These are phyloP conservation scores for Colletotrichum coccodes DNA, from an alignment of 2,329 filamentous ascomycete genomes.

Conservation along the genomic window DNA sequence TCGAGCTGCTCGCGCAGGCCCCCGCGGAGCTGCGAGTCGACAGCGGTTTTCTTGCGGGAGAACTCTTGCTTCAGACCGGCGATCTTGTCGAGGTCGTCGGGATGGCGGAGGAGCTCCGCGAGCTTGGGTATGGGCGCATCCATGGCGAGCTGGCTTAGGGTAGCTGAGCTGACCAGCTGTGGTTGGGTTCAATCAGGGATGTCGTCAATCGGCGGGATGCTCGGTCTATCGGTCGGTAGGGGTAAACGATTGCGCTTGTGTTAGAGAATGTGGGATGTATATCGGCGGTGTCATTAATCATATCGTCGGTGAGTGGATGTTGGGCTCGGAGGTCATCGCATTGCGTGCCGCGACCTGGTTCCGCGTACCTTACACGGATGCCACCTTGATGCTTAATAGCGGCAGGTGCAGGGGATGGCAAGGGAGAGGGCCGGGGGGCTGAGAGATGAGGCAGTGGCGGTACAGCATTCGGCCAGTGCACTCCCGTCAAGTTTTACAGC, in stretches of 20 bases:
- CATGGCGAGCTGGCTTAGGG: conserved; percentile 54
- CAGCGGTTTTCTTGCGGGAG: conserved; percentile 88
- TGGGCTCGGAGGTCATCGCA: conserved; percentile 13
- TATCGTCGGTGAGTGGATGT: neutral
- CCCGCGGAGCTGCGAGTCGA: conserved; percentile 89
- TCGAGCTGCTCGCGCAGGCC: conserved; percentile 93
- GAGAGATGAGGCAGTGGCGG: neutral
- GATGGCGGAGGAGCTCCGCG: conserved; percentile 91
- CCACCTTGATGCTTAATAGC: neutral
- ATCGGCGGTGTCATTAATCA: conserved; percentile 2
- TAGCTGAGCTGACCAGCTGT: neutral
- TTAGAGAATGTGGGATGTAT: neutral
- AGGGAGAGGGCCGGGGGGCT: conserved; percentile 5
- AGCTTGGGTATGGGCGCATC: conserved; percentile 81
- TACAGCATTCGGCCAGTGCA: neutral
- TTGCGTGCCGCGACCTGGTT: conserved; percentile 18
- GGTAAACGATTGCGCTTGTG: neutral
- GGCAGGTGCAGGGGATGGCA: neutral
- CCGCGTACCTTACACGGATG: conserved; percentile 15
- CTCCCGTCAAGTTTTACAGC: neutral
- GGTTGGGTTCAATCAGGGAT: neutral
- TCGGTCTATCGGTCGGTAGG: neutral
- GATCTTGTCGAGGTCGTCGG: conserved; percentile 98
- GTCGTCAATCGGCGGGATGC: neutral
- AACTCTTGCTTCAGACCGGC: conserved; percentile 90